These are phyloP conservation scores for Nemania diffusa DNA, from an alignment of 2,329 filamentous ascomycete genomes.

Conservation along the genomic window DNA sequence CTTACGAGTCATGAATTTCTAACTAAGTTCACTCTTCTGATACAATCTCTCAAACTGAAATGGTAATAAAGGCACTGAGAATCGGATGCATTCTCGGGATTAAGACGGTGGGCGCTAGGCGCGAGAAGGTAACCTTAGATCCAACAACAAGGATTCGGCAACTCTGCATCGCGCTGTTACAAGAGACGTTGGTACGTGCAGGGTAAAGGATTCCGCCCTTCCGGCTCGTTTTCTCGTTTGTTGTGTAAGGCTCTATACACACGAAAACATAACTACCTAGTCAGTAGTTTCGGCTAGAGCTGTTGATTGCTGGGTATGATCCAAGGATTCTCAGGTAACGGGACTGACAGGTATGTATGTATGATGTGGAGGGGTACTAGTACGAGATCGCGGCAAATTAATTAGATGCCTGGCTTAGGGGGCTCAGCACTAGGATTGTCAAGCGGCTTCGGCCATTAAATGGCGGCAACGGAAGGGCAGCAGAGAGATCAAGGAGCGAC, in stretches of 20 bases:
- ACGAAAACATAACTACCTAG: slow-evolving; percentile 8
- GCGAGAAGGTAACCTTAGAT: slow-evolving; percentile 46
- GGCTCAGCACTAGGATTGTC: slow-evolving; percentile 35
- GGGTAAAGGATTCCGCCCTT: slow-evolving; percentile 34
- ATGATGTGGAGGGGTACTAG: slow-evolving; percentile 12
- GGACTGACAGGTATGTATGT: slow-evolving; percentile 7
- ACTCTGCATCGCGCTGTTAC: slow-evolving; percentile 38
- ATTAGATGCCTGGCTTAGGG: slow-evolving; percentile 38
- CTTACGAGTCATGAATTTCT: slow-evolving; percentile 16
- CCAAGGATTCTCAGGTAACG: slow-evolving; percentile 28
- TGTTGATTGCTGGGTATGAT: slow-evolving; percentile 28
- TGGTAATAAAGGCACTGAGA: not conserved
- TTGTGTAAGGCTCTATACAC: slow-evolving; percentile 32
- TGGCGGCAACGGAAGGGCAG: slow-evolving; percentile 29
- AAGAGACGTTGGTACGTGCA: slow-evolving; percentile 27
- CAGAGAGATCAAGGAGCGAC: slow-evolving; percentile 12
- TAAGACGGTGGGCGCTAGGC: slow-evolving; percentile 31
- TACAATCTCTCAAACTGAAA: slow-evolving; percentile 11
- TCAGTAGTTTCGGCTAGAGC: slow-evolving; percentile 3
- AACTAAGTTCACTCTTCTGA: slow-evolving; percentile 6
- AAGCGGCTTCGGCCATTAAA: slow-evolving; percentile 21
- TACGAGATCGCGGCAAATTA: slow-evolving; percentile 42
- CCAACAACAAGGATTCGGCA: slow-evolving; percentile 42
- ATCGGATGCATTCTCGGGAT: slow-evolving; percentile 35
- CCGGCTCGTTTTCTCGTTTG: slow-evolving; percentile 20